Conservation (phyloP, 2,329 filamentous ascomycete species). For the Calonectria pseudoreteaudii region DNA sequence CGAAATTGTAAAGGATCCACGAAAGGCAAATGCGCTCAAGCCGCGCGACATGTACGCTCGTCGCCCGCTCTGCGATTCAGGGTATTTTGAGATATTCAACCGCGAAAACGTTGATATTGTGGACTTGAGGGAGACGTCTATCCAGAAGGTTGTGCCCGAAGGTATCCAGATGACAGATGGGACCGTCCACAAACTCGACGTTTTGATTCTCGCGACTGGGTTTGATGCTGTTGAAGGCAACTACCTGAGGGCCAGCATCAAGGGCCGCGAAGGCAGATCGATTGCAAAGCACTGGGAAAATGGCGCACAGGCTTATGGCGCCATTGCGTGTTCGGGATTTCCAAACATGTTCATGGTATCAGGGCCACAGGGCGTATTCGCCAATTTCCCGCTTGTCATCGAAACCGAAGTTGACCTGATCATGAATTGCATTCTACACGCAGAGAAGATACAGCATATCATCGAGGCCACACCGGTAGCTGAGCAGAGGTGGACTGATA, state of each 20-base stretch:
- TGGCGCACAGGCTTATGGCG: background rate
- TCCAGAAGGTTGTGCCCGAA: conserved; percentile 49
- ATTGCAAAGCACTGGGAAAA: background rate
- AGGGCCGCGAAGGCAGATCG: background rate
- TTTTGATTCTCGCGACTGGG: too few relatives aligned
- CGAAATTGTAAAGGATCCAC: conserved; percentile 36
- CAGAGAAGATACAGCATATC: background rate
- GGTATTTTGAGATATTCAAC: conserved; percentile 64
- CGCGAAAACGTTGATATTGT: conserved; percentile 59
- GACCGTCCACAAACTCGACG: conserved; percentile 47
- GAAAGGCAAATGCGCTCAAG: conserved; percentile 32
- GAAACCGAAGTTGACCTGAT: conserved; percentile 24
- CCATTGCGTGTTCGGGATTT: conserved; percentile 9
- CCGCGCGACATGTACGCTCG: conserved; percentile 30
- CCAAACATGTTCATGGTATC: conserved; percentile 17
- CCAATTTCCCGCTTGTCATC: conserved; percentile 16
- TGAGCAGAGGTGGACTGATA: too few relatives aligned
- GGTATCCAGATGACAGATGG: conserved; percentile 51
- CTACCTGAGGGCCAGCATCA: background rate
- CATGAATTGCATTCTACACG: background rate
- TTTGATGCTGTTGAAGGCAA: background rate
- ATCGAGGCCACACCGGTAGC: too few relatives aligned
- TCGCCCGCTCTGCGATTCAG: conserved; percentile 49
- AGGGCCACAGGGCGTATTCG: conserved; percentile 16
- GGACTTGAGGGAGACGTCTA: conserved; percentile 55